phyloP scores from a whole-genome alignment of 1,284 basidiomycete species.

The Trichosporon sp. region DNA sequence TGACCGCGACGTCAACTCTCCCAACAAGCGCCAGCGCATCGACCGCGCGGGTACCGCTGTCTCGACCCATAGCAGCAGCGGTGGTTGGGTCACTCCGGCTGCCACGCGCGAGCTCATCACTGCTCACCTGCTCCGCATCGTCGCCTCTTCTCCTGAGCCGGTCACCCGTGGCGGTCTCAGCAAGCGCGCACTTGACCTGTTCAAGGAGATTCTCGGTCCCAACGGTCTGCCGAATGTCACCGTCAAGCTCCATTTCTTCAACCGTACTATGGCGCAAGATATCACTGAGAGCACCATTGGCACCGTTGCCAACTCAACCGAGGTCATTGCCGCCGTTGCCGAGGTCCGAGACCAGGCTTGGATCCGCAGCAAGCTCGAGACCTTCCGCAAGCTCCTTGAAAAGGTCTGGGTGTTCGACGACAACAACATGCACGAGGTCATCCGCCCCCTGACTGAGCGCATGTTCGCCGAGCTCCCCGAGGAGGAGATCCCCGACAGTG shows the following conservation, averaged over 20 bases:
- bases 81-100: conserved; percentile 69
- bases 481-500: conserved; percentile 68
- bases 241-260: conserved; percentile 85
- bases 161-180: conserved; percentile 62
- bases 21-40: conserved; percentile 51
- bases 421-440: conserved; percentile 65
- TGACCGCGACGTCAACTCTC: conserved; percentile 30
- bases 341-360: conserved; percentile 79
- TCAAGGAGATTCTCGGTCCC: conserved; percentile 74
- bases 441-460: conserved; percentile 80
- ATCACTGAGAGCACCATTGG: conserved; percentile 65
- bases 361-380: conserved; percentile 68
- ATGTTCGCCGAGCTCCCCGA: conserved; percentile 78
- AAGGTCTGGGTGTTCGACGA: conserved; percentile 82
- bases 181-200: conserved; percentile 70
- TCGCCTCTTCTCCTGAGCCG: conserved; percentile 67
- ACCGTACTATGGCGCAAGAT: conserved; percentile 77
- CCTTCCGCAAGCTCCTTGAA: conserved; percentile 84
- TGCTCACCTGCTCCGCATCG: conserved; percentile 86
- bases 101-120: conserved; percentile 82
- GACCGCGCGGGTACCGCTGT: conserved; percentile 52
- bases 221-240: conserved; percentile 90
- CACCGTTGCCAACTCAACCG: conserved; percentile 76
- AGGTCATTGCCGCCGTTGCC: conserved; percentile 82
- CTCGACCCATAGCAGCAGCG: conserved; percentile 43